Base-by-base conservation (phyloP, 176 grass and related monocot species). In the Carex littledalei region DNA sequence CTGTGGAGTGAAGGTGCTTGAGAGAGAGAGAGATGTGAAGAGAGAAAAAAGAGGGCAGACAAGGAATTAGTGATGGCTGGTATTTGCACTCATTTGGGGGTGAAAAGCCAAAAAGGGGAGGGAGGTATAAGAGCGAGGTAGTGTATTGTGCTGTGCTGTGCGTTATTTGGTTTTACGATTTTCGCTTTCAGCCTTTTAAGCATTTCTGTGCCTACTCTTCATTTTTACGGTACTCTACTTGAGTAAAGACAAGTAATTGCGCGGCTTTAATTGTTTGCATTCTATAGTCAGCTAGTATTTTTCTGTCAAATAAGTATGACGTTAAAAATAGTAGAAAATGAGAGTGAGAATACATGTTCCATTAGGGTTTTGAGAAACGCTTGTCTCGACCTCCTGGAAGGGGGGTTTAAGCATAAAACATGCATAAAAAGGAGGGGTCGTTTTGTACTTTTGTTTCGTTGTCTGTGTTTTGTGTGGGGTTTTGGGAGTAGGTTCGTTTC, bases 371-470 rank as follows among this genome's bases (percentile, higher is more conserved):
- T 67, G 63, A 22, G 79, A 14, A 57, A 8, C 15, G 16, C 8
- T 57, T 32, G 52, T 32, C 52, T 31, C 41, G 20, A 1, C 18
- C 22, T 54, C 11, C 24, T 55, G 12, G 26, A 26, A 50, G 43
- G 55, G 14, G 81, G 63, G 81, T 83, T 83, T 83, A 53, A 83
- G 43, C 81, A 68, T 52, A 35, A 83, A 67, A n/a, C 8, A 18
- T 10, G 81, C 63, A 83, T 67, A 32, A 69, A 83, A 83, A 55
- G 43, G 41, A 83, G 81, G 81, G 81, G 63, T 41, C 18, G 81
- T 83, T 83, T 63, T 64, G 81, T 83, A 83, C 63, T 67, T 83
- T 83, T 83, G 63, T 83, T 67, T 54, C 18, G 63, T 31, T 68
- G 81, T 67, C 17, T 49, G 18, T 73, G 49, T 31, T 32, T 39